Conservation (phyloP, 2,329 filamentous ascomycete genomes). For the Fusarium luffae region DNA sequence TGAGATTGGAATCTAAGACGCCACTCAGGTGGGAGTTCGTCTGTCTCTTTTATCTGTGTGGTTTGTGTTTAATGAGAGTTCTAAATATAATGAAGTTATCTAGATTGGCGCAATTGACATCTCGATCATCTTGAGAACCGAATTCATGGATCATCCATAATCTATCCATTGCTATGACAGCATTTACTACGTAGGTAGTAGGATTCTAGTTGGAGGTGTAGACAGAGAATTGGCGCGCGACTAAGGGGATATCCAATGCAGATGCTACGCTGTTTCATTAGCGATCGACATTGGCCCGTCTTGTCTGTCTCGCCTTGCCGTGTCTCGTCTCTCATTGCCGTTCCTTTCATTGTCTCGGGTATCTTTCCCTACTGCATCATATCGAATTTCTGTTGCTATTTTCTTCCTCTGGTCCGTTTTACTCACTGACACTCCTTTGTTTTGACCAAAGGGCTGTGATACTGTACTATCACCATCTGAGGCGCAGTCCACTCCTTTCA, state of each 20-base stretch:
- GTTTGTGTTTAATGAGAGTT: background rate
- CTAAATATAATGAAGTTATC: conserved; percentile 3
- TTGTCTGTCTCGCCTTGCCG: conserved; percentile 1
- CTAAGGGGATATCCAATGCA: conserved; percentile 2
- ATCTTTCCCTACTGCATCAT: background rate
- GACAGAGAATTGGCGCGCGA: conserved; percentile 5
- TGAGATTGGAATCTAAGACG: conserved; percentile 3
- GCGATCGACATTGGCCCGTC: conserved; percentile 24
- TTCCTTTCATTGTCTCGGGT: conserved; percentile 15
- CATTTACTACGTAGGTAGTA: background rate
- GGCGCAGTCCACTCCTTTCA: conserved; percentile 20
- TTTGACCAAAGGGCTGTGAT: background rate
- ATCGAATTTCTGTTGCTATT: background rate
- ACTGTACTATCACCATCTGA: background rate
- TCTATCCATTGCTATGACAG: conserved; percentile 10
- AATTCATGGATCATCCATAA: conserved; percentile 16
- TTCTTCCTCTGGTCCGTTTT: background rate
- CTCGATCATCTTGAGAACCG: background rate
- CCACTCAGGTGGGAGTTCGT: conserved; percentile 9
- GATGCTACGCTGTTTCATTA: conserved; percentile 29
- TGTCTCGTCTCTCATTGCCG: background rate
- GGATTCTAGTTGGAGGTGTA: background rate
- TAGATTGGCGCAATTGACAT: background rate
- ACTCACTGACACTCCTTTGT: conserved; percentile 3
- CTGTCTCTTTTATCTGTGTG: background rate